Percentiles rank a stretch among this genome's conserved stretches.
phyloP scores from a whole-genome alignment of 139 green algal genomes.

The Edaphochlamys debaryana region DNA sequence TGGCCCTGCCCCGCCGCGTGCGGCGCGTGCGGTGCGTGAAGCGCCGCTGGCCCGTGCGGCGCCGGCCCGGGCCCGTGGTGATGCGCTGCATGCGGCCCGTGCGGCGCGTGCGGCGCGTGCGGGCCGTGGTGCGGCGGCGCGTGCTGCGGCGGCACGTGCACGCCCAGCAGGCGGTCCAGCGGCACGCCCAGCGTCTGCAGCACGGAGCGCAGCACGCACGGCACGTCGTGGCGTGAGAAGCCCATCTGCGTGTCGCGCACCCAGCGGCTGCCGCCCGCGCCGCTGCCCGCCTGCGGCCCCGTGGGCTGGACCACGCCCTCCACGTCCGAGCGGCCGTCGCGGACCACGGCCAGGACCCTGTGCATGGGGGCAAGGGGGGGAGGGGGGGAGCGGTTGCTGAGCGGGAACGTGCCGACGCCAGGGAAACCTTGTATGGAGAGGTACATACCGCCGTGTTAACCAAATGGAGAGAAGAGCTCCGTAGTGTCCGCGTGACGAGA shows the following conservation, averaged over 20 bases:
- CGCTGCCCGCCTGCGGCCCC: background rate
- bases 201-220: slow-evolving; percentile 22
- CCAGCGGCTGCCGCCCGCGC: slow-evolving; percentile 36
- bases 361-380: no score
- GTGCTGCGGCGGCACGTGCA: background rate
- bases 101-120: background rate
- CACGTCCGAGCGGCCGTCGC: slow-evolving; percentile 20
- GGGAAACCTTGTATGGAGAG: no score
- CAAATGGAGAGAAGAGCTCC: no score
- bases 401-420: no score
- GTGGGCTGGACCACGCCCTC: slow-evolving; percentile 20
- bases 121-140: background rate
- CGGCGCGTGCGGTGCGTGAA: no score
- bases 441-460: no score
- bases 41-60: no score
- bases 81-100: background rate
- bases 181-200: slow-evolving; percentile 1
- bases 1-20: no score
- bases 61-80: no score
- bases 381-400: background rate
- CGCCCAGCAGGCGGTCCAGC: background rate
- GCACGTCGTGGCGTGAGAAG: slow-evolving; percentile 33
- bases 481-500: no score
- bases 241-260: slow-evolving; percentile 33
- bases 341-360: slow-evolving; percentile 15